Evolutionary conservation across 2,329 filamentous ascomycete genomes (phyloP).

Genomic region (Diaporthe velutina): DNA sequence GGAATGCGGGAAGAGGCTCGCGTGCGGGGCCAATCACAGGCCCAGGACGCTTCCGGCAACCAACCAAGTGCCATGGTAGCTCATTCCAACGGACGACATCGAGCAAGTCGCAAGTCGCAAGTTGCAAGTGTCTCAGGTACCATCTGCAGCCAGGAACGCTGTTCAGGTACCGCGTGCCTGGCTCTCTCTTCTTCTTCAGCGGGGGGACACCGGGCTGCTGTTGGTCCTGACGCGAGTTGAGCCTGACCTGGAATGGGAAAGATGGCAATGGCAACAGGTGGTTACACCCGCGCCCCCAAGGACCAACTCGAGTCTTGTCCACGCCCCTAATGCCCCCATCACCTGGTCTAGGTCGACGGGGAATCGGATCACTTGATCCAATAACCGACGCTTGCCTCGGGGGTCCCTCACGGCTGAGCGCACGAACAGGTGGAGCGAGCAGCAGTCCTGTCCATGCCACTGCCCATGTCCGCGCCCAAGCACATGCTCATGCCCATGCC

Average conservation of each 20-base stretch:
- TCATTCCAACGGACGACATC: constrained; percentile 2
- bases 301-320: constrained; percentile 25
- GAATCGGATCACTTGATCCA: constrained; percentile 27
- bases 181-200: not conserved
- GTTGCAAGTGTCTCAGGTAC: constrained; percentile 34
- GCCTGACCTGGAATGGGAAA: constrained; percentile 19
- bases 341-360: constrained; percentile 24
- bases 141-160: constrained; percentile 24
- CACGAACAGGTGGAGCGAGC: constrained; percentile 38
- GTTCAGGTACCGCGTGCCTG: constrained; percentile 30
- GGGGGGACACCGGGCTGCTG: constrained; percentile 10
- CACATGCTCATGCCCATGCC: constrained; percentile 29
- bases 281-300: constrained; percentile 29
- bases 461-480: constrained; percentile 14
- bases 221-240: constrained; percentile 7
- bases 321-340: constrained; percentile 4
- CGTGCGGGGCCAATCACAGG: constrained; percentile 29
- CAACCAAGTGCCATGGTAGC: constrained; percentile 22
- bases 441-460: constrained; percentile 18
- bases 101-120: not conserved
- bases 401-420: constrained; percentile 24
- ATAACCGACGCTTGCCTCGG: constrained; percentile 32
- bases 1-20: constrained; percentile 31
- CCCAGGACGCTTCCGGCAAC: constrained; percentile 28
- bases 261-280: constrained; percentile 24